phyloP scores from a whole-genome alignment of 331 rosid genomes.

The Rhamnella rubrinervis region DNA sequence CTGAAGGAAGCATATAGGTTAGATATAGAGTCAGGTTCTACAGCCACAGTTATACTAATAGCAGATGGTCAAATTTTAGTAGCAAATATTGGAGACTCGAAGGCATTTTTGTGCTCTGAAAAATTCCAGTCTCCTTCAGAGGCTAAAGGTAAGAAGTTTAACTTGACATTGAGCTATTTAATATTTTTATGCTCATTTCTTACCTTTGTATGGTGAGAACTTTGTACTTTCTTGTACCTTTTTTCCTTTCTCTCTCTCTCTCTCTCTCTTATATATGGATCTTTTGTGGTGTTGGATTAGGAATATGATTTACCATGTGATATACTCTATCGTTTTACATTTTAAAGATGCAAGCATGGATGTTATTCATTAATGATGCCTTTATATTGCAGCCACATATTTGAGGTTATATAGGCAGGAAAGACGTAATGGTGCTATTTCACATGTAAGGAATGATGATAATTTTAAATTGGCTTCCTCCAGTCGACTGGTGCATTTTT shows the following conservation, averaged over 20 bases:
- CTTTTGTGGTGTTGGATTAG: not conserved
- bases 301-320: conserved; percentile 7
- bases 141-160: conserved; percentile 74
- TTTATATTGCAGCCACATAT: conserved; percentile 60
- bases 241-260: not conserved
- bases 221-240: not conserved
- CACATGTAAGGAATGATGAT: conserved; percentile 49
- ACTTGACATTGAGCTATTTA: conserved; percentile 1
- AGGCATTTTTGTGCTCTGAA: conserved; percentile 88
- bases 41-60: conserved; percentile 69
- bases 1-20: conserved; percentile 79
- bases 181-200: conserved; percentile 11
- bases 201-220: conserved; percentile 6
- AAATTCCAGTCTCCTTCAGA: conserved; percentile 65
- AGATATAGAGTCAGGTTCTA: conserved; percentile 72
- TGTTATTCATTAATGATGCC: conserved; percentile 30
- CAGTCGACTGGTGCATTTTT: conserved; percentile 56
- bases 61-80: conserved; percentile 87
- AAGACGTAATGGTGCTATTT: conserved; percentile 53
- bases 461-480: conserved; percentile 54
- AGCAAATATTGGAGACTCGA: conserved; percentile 96
- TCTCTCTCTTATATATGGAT: not conserved
- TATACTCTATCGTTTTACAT: no score
- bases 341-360: not conserved
- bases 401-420: conserved; percentile 69